Conservation (phyloP, 306 rosid species). For the Prunus persica region DNA sequence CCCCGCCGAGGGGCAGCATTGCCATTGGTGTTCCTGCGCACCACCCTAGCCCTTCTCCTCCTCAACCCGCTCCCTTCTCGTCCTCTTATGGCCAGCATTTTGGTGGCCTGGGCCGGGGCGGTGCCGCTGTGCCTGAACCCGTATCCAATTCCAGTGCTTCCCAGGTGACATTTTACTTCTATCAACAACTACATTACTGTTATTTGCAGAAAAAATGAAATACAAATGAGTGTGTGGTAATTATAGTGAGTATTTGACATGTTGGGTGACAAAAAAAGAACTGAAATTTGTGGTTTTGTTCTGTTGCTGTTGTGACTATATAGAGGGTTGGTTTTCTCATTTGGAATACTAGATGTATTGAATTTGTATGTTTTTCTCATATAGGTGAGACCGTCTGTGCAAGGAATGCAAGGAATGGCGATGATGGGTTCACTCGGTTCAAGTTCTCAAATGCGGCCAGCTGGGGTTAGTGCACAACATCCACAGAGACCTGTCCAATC, state of each 20-base stretch:
- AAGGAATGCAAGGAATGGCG: slow-evolving; percentile 68
- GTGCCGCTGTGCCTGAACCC: slow-evolving; percentile 45
- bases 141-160: slow-evolving; percentile 48
- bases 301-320: background rate
- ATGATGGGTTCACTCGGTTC: slow-evolving; percentile 75
- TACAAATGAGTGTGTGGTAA: too few species aligned
- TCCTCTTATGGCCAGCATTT: slow-evolving; percentile 78
- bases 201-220: background rate
- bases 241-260: background rate
- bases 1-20: slow-evolving; percentile 55
- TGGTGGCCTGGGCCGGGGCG: slow-evolving; percentile 69
- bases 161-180: slow-evolving; percentile 40
- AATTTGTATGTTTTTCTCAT: background rate
- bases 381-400: slow-evolving; percentile 64
- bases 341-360: too few species aligned
- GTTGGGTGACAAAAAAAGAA: background rate
- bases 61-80: slow-evolving; percentile 48
- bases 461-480: slow-evolving; percentile 51
- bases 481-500: slow-evolving; percentile 75
- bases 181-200: background rate
- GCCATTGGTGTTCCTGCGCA: slow-evolving; percentile 84
- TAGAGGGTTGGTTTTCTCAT: background rate
- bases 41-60: slow-evolving; percentile 42
- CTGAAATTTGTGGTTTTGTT: background rate
- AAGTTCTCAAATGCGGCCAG: slow-evolving; percentile 69